phyloP scores from a whole-genome alignment of 2,329 filamentous ascomycete genomes.

The Macrophomina phaseolina region DNA sequence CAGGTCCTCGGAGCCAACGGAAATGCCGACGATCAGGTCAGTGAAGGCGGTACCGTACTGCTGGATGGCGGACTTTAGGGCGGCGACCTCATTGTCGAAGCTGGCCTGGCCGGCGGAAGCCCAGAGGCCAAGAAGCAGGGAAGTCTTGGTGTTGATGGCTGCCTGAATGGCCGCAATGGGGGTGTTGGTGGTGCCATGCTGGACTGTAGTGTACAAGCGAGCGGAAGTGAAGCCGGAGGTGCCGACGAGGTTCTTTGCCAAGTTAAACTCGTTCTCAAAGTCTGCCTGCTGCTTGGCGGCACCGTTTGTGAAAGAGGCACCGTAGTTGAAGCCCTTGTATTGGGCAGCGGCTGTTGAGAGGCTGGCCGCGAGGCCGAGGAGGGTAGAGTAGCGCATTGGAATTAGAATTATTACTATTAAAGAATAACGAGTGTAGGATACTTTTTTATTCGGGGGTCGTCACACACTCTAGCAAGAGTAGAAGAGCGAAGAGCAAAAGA shows the following conservation, averaged over 20 bases:
- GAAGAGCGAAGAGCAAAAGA: constrained; percentile 11
- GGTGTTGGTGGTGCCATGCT: constrained; percentile 68
- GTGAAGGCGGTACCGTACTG: constrained; percentile 72
- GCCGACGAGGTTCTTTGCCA: constrained; percentile 67
- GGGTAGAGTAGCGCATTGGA: constrained; percentile 20
- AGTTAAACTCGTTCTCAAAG: constrained; percentile 73
- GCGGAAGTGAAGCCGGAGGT: constrained; percentile 71
- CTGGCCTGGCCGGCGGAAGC: constrained; percentile 68
- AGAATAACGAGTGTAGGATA: constrained; percentile 6
- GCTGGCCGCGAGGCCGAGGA: constrained; percentile 26
- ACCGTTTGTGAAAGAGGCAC: constrained; percentile 65
- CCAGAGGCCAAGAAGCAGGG: constrained; percentile 84
- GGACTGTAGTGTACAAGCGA: constrained; percentile 77
- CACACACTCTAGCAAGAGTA: neutral
- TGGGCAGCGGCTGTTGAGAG: constrained; percentile 39
- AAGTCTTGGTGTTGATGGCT: constrained; percentile 79
- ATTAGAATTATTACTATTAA: constrained; percentile 7
- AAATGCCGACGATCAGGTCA: constrained; percentile 77
- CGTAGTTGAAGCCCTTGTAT: constrained; percentile 76
- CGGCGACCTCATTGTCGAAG: constrained; percentile 75
- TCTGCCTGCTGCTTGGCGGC: constrained; percentile 65
- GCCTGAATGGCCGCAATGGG: constrained; percentile 77
- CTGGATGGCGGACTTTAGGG: constrained; percentile 71
- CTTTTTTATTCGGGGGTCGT: neutral
- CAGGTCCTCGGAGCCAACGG: constrained; percentile 81